Percentiles rank a stretch among this genome's conserved stretches.
Evolutionary conservation across 2,329 filamentous ascomycete species (phyloP).

Genomic region (Aureobasidium melanogenum): DNA sequence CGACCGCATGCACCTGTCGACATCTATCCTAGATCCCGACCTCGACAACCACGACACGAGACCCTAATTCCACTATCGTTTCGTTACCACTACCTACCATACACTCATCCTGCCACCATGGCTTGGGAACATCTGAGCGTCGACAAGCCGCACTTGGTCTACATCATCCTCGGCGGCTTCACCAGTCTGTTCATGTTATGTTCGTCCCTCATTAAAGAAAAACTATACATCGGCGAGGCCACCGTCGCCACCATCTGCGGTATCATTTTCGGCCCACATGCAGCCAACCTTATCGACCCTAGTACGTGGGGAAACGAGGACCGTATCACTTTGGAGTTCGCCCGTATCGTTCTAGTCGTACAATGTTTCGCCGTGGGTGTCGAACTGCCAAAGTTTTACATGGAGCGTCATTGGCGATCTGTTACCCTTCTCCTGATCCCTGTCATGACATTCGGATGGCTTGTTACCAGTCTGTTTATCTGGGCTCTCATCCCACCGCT

Average conservation of each 20-base stretch:
- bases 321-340: constrained; percentile 81
- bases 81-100: not conserved
- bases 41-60: constrained; percentile 1
- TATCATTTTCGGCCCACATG: constrained; percentile 81
- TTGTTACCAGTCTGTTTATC: constrained; percentile 84
- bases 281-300: constrained; percentile 71
- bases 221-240: constrained; percentile 95
- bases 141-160: constrained; percentile 94
- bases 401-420: constrained; percentile 96
- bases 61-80: not conserved
- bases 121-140: constrained; percentile 74
- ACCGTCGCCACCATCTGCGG: constrained; percentile 85
- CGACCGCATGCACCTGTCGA: constrained; percentile 34
- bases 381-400: constrained; percentile 86
- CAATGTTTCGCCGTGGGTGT: constrained; percentile 90
- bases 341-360: constrained; percentile 79
- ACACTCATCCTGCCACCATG: constrained; percentile 40
- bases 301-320: constrained; percentile 72
- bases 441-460: constrained; percentile 96
- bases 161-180: constrained; percentile 96
- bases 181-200: constrained; percentile 97
- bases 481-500: constrained; percentile 77
- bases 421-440: constrained; percentile 81
- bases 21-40: not conserved
- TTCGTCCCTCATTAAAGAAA: constrained; percentile 96